phyloP scores from a whole-genome alignment of 73 alveolate species.

The Tetrahymena borealis region DNA sequence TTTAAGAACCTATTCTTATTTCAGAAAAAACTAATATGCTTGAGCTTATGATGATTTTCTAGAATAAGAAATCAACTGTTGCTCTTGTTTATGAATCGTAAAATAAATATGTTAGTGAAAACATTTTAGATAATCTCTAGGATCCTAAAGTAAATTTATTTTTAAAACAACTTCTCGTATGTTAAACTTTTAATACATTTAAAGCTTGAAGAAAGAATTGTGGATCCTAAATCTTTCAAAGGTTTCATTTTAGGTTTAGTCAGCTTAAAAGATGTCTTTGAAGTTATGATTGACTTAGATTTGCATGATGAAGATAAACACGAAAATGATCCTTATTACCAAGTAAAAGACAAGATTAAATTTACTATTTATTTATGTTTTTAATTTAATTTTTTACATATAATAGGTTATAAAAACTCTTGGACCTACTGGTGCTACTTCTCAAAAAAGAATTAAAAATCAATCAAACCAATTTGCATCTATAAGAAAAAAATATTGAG shows the following conservation, averaged over 20 bases:
- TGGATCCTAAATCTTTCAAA: background rate
- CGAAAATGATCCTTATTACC: background rate
- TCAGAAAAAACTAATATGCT: background rate
- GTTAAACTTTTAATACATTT: background rate
- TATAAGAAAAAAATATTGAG: background rate
- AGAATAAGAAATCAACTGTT: background rate
- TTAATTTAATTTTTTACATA: background rate
- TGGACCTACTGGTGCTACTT: background rate
- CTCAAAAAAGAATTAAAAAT: background rate
- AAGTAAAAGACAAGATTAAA: background rate
- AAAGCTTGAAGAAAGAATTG: background rate
- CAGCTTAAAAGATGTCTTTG: background rate
- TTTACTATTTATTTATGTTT: background rate
- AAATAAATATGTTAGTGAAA: background rate
- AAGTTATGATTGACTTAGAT: background rate
- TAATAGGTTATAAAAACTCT: background rate
- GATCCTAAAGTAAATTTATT: background rate
- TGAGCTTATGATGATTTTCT: background rate
- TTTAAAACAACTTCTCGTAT: background rate
- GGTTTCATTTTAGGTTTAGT: background rate
- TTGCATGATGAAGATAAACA: background rate
- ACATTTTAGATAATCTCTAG: background rate
- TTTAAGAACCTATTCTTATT: background rate
- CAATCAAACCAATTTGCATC: background rate
- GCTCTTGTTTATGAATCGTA: background rate